phyloP scores from a whole-genome alignment of 352 stramenopile genomes.

The Globisporangium paroecandrum region DNA sequence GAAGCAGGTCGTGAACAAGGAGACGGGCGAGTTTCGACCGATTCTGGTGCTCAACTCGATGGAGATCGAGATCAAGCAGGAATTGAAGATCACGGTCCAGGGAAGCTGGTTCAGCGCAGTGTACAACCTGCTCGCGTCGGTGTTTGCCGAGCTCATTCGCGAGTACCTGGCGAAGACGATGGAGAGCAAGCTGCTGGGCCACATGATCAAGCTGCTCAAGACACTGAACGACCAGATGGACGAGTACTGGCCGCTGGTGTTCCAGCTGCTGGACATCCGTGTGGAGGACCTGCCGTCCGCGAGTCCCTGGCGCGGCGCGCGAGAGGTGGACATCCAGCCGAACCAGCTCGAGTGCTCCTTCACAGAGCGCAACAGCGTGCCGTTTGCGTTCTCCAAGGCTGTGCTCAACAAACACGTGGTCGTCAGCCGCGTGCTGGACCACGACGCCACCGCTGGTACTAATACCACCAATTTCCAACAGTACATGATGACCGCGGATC shows the following conservation, averaged over 20 bases:
- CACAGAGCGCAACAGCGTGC: constrained; percentile 36
- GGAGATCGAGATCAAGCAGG: constrained; percentile 78
- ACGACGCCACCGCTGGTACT: constrained; percentile 15
- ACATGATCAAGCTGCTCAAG: constrained; percentile 80
- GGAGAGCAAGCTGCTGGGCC: constrained; percentile 74
- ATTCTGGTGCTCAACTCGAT: constrained; percentile 80
- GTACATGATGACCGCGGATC: constrained; percentile 21
- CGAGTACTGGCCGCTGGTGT: constrained; percentile 82
- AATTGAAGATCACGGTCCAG: constrained; percentile 79
- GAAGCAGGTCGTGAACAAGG: constrained; percentile 50
- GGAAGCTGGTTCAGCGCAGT: constrained; percentile 84
- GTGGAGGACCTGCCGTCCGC: constrained; percentile 74
- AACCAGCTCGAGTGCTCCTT: constrained; percentile 71
- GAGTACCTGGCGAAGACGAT: constrained; percentile 85
- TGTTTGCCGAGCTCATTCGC: constrained; percentile 75
- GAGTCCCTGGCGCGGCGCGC: constrained; percentile 75
- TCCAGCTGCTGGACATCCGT: constrained; percentile 75
- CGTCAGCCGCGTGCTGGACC: constrained; percentile 48
- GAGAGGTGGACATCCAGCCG: constrained; percentile 64
- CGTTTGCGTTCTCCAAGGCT: constrained; percentile 68
- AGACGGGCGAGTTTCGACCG: constrained; percentile 64
- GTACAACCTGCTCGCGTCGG: constrained; percentile 77
- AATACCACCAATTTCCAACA: background rate
- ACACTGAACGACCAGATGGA: constrained; percentile 85
- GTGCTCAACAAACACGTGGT: constrained; percentile 71